phyloP scores from a whole-genome alignment of 1,284 basidiomycete species.

The Pisolithus thermaeus region DNA sequence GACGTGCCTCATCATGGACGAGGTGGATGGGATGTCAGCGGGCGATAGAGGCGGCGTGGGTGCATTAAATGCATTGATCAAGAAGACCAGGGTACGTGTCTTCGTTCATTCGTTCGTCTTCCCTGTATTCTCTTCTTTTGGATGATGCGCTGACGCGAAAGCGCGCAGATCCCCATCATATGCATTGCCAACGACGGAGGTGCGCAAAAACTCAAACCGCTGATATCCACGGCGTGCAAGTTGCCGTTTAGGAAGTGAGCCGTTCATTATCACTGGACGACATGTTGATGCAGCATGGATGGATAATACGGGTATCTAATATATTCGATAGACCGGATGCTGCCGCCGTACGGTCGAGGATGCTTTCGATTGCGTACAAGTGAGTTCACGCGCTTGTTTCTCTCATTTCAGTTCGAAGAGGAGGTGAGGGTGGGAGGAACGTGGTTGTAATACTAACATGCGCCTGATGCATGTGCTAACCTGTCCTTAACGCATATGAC shows the following conservation, averaged over 20 bases:
- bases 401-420: background rate
- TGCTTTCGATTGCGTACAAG: conserved; percentile 89
- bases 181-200: conserved; percentile 93
- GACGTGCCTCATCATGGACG: conserved; percentile 96
- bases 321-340: conserved; percentile 61
- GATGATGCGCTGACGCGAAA: background rate
- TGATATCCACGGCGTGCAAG: conserved; percentile 69
- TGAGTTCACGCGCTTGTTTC: conserved; percentile 31
- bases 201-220: conserved; percentile 87
- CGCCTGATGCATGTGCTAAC: background rate
- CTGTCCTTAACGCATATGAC: background rate
- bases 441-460: conserved; percentile 1
- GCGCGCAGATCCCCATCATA: conserved; percentile 86
- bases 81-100: conserved; percentile 88
- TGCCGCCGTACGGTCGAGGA: conserved; percentile 70
- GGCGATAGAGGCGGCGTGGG: conserved; percentile 96
- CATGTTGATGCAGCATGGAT: too few species aligned
- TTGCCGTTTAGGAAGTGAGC: conserved; percentile 74
- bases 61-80: conserved; percentile 87
- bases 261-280: background rate
- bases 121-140: background rate
- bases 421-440: background rate
- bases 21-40: conserved; percentile 98
- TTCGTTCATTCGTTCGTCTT: too few species aligned
- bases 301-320: conserved; percentile 2